Conservation (phyloP, 148 eudicot genomes). For the Amaranthus hypochondriacus region DNA sequence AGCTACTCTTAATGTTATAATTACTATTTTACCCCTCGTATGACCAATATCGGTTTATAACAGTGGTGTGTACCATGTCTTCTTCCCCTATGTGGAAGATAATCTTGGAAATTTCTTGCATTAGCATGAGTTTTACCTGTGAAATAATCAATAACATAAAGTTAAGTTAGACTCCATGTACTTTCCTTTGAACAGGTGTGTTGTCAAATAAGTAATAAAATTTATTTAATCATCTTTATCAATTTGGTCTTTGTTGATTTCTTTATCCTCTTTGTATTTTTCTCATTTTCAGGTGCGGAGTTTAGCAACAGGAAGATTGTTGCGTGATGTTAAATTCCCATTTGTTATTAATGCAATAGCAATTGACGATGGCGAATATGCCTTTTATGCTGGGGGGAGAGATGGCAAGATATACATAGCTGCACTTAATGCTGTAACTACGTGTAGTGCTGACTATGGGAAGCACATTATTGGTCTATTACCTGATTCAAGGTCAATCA, state of each 20-base stretch:
- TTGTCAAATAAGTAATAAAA: too few species aligned
- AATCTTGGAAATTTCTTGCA: too few species aligned
- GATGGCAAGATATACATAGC: conserved; percentile 92
- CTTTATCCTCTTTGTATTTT: conserved; percentile 27
- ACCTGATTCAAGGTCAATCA: conserved; percentile 68
- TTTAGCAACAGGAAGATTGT: conserved; percentile 54
- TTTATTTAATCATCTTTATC: too few species aligned
- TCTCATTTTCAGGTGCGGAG: conserved; percentile 62
- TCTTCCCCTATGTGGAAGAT: too few species aligned
- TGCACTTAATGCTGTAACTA: conserved; percentile 53
- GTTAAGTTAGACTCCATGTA: too few species aligned
- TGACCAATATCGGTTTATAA: conserved; percentile 64
- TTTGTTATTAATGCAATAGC: conserved; percentile 73
- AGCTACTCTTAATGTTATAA: conserved; percentile 59
- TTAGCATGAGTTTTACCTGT: too few species aligned
- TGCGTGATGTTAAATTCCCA: conserved; percentile 71
- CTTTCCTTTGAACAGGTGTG: too few species aligned
- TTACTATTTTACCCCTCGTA: conserved; percentile 44
- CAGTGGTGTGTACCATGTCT: neutral
- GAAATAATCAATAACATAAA: too few species aligned
- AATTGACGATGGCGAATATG: conserved; percentile 78
- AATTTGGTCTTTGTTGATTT: too few species aligned
- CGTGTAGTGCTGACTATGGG: conserved; percentile 47
- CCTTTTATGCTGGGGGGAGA: conserved; percentile 90
- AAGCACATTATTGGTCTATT: conserved; percentile 67